These are phyloP conservation scores for Sarocladium strictum DNA, from an alignment of 2,329 filamentous ascomycete species.

Conservation along the genomic window DNA sequence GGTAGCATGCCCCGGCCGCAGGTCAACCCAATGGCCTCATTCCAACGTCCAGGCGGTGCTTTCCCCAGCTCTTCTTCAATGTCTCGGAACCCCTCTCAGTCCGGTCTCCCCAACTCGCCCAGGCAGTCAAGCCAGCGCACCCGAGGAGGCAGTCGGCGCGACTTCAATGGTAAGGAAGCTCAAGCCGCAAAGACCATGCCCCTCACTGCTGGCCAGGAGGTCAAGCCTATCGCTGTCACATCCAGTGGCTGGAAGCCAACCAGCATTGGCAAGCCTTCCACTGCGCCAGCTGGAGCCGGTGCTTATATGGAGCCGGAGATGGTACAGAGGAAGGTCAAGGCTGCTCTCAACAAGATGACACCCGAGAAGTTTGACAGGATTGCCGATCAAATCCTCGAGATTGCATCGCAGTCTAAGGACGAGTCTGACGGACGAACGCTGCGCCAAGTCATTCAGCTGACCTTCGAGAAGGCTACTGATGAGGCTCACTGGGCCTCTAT, in stretches of 20 bases:
- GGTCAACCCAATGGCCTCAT: constrained; percentile 35
- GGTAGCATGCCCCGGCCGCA: constrained; percentile 42
- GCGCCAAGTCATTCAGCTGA: constrained; percentile 96
- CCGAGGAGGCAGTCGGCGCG: constrained; percentile 59
- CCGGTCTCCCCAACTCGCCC: constrained; percentile 62
- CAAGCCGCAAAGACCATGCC: constrained; percentile 84
- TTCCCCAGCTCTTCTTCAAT: constrained; percentile 57
- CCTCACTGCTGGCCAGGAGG: constrained; percentile 73
- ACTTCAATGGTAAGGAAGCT: constrained; percentile 52
- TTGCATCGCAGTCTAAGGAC: constrained; percentile 91
- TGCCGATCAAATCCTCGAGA: constrained; percentile 83
- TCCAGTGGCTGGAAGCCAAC: constrained; percentile 84
- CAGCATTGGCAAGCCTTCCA: constrained; percentile 49
- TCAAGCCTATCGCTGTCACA: constrained; percentile 72
- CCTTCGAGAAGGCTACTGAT: constrained; percentile 97
- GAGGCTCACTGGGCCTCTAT: constrained; percentile 98
- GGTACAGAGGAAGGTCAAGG: constrained; percentile 98
- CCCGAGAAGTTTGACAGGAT: constrained; percentile 98
- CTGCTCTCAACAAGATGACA: constrained; percentile 98
- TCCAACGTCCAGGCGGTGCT: constrained; percentile 39
- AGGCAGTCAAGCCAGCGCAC: constrained; percentile 58
- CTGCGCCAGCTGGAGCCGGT: constrained; percentile 32
- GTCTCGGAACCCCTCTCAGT: constrained; percentile 58
- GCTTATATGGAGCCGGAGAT: constrained; percentile 77
- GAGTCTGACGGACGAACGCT: constrained; percentile 91